Evolutionary conservation across 441 rosid species (phyloP).

Genomic region (Rhodomyrtus psidioides): DNA sequence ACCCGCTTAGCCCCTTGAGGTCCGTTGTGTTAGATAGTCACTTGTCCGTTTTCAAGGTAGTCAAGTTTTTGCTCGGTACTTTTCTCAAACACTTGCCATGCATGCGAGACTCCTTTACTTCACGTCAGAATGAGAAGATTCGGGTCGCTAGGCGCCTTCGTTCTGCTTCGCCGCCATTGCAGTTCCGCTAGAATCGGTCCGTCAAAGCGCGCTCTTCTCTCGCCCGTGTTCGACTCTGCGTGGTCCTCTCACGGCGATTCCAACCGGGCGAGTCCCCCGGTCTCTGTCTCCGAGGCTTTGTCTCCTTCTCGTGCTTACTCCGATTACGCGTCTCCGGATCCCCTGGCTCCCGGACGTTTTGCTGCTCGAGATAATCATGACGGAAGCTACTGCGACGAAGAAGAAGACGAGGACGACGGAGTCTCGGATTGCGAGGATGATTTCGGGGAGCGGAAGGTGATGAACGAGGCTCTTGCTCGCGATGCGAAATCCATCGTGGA

Average conservation of each 20-base stretch:
- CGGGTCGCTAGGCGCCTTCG: background rate
- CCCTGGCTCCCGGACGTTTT: background rate
- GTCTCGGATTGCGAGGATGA: slow-evolving; percentile 8
- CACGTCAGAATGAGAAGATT: background rate
- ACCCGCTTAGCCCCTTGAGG: no score
- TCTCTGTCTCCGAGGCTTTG: background rate
- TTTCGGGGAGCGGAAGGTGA: background rate
- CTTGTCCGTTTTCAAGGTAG: background rate
- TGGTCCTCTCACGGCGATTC: background rate
- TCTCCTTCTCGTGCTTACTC: background rate
- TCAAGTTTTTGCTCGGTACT: background rate
- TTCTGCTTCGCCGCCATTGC: background rate
- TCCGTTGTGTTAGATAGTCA: background rate
- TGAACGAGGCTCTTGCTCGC: slow-evolving; percentile 19
- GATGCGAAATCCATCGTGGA: slow-evolving; percentile 36
- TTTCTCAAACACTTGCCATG: slow-evolving; percentile 5
- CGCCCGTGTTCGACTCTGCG: background rate
- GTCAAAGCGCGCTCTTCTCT: background rate
- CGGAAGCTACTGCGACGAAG: background rate
- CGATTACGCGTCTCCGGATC: background rate
- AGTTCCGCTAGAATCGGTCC: background rate
- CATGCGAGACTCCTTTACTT: background rate
- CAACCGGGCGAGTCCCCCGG: background rate
- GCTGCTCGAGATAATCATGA: background rate
- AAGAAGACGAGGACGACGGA: slow-evolving; percentile 19